Evolutionary conservation across 2,329 filamentous ascomycete genomes (phyloP), one percentile per base, ranked within the genome.

Genomic region (Cordyceps javanica): DNA sequence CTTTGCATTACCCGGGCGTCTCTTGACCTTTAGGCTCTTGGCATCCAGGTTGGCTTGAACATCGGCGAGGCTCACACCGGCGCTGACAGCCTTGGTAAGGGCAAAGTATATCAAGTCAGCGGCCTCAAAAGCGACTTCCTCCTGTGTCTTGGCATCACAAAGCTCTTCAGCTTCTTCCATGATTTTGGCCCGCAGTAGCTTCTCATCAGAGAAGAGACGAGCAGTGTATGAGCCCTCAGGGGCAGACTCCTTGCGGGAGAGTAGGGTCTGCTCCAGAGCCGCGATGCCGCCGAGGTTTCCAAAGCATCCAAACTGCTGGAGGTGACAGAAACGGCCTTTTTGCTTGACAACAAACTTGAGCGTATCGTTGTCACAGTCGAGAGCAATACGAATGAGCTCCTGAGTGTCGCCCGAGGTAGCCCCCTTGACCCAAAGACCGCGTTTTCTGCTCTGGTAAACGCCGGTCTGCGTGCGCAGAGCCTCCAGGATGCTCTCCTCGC

Each of bases 121-220:
- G 9, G 94, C 91, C 73, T 99, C 94, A 62, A 96, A 96, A 2
- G 94, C 91, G 61, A 96, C 83, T 14, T 97, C 89, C 61, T 92
- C 81, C 60, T 89, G 88, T 0, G 85, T 87, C 63, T 85, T 86
- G 16, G 94, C 93, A 62, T 94, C 86, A 68, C 93, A 97, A 42
- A 99, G 81, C 75, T 99, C 94, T 68, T 95, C 90, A 0, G 94
- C 94, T 72, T 99, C 94, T 73, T 99, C 94, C 86, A 97, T 95
- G 57, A 99, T 97, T 80, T 99, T 99, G 3, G 94, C 94, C 44
- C 90, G 82, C 55, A 97, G 75, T 57, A 99, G 81, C 71, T 95
- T 92, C 65, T 90, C 84, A 62, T 99, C 94, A 19, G 88, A 92
- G 78, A 97, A 99, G 1, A 99, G 78, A 34, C 93, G 82, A 19